A percentile compares a stretch with the other conserved stretches of the same genome.
Conservation (phyloP, 805 yeast genomes). For the Schizosaccharomyces osmophilus region DNA sequence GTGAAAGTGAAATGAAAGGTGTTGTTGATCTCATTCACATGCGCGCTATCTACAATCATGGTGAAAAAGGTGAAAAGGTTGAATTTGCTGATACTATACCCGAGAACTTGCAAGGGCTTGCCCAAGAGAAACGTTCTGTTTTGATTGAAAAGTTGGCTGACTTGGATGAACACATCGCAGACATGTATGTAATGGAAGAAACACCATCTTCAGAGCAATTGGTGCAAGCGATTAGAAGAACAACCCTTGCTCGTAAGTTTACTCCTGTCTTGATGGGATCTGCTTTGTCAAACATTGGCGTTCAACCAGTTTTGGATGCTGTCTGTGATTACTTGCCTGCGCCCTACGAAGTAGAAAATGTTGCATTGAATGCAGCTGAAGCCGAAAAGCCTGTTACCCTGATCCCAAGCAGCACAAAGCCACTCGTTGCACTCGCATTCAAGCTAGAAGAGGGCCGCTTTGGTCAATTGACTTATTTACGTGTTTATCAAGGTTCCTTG, state of each 20-base stretch:
- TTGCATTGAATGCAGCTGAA: conserved; percentile 47
- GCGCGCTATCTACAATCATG: conserved; percentile 72
- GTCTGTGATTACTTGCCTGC: conserved; percentile 88
- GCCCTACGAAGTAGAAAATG: conserved; percentile 79
- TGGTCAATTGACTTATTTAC: conserved; percentile 89
- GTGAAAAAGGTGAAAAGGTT: conserved; percentile 65
- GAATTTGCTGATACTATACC: conserved; percentile 44
- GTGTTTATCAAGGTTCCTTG: conserved; percentile 90
- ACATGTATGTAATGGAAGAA: conserved; percentile 67
- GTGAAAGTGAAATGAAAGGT: conserved; percentile 66
- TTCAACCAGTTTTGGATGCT: conserved; percentile 87
- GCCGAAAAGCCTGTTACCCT: conserved; percentile 48
- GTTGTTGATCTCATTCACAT: conserved; percentile 76
- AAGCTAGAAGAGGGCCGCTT: conserved; percentile 94
- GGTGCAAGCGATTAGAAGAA: conserved; percentile 69
- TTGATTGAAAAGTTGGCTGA: conserved; percentile 90
- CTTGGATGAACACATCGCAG: conserved; percentile 93
- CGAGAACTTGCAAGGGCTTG: conserved; percentile 51
- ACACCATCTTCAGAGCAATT: conserved; percentile 71
- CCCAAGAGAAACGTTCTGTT: conserved; percentile 66
- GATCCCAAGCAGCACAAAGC: conserved; percentile 44
- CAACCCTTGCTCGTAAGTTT: conserved; percentile 85
- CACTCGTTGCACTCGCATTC: conserved; percentile 94
- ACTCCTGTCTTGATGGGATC: conserved; percentile 99
- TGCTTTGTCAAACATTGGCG: conserved; percentile 86